Evolutionary conservation across 108 stramenopile genomes (phyloP).

Genomic region (Chaetoceros muelleri): DNA sequence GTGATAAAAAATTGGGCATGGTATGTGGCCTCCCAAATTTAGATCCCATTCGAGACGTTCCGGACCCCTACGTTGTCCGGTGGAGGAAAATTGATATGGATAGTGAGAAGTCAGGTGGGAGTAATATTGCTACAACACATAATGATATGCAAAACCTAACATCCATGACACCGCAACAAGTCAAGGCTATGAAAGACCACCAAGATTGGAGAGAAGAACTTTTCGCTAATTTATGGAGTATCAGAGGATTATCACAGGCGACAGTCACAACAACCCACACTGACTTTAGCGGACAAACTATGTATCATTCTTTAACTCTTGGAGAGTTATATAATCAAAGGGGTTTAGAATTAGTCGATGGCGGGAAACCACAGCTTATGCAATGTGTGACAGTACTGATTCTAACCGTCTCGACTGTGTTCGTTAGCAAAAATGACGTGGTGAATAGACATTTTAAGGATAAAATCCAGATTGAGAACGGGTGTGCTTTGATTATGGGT

Average conservation of each 20-base stretch:
- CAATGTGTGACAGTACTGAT: conserved; percentile 40
- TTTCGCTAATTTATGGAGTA: conserved; percentile 27
- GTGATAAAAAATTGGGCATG: conserved; percentile 7
- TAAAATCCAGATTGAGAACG: neutral
- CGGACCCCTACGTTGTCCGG: conserved; percentile 32
- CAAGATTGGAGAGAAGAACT: conserved; percentile 57
- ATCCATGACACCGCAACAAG: neutral
- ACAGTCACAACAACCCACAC: neutral
- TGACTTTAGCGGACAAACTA: neutral
- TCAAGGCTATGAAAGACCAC: conserved; percentile 36
- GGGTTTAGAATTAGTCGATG: neutral
- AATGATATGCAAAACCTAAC: neutral
- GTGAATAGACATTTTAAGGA: conserved; percentile 22
- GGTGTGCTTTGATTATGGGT: no score
- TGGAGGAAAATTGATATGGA: neutral
- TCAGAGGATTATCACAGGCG: neutral
- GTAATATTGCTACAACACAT: no score
- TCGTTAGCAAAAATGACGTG: conserved; percentile 48
- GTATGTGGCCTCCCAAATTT: conserved; percentile 27
- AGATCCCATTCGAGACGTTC: conserved; percentile 59
- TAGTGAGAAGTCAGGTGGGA: conserved; percentile 5
- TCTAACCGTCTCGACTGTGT: conserved; percentile 45
- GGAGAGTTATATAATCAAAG: neutral
- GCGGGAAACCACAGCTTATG: conserved; percentile 45
- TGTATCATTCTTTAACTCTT: neutral